Evolutionary conservation across 2,329 filamentous ascomycete species (phyloP), one percentile per base, ranked within the genome.

Genomic region (Acrodontium crateriforme): DNA sequence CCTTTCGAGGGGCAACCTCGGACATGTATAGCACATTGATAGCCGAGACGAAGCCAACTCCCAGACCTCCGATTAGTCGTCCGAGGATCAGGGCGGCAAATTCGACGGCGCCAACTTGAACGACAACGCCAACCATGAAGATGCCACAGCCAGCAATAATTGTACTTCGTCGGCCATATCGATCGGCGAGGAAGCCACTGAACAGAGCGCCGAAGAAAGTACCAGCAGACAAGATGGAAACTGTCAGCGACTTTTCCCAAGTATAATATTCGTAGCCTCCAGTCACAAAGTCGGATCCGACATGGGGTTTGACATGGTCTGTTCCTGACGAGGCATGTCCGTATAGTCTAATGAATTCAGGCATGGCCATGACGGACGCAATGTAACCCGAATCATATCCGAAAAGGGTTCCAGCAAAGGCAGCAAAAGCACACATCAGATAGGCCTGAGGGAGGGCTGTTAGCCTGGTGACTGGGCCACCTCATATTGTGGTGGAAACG

Each of bases 151-250:
- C 49, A 68, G 14, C 45, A 32, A 82, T 71, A 35, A 83, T 64
- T 20, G 65, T 74, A 18, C 62, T 49, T 12, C 75, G 71, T 42
- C 78, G 72, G 36, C 78, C 78, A 21, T 81, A 63, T 30, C 52
- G 56, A 43, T 83, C 78, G 14, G 69, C 72, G 21, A 81, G 44
- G 29, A 72, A 62, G 7, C 58, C 60, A 33, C 58, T 56, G 17
- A 59, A 28, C 12, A 84, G 63, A 9, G 78, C 69, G 21, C 79
- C 79, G 39, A 83, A 75, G 55, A 84, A 84, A 17, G 78, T 83
- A 32, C 78, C 78, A 16, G 74, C 74, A 1, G 77, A 82, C 11
- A 84, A 65, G 40, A 83, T 82, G 5, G 78, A 81, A 18, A 80
- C 76, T 34, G 79, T 72, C 21, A 72, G 60, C 0, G 75, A 77